Evolutionary conservation across 805 yeast genomes (phyloP).

Genomic region (Hanseniaspora singularis): DNA sequence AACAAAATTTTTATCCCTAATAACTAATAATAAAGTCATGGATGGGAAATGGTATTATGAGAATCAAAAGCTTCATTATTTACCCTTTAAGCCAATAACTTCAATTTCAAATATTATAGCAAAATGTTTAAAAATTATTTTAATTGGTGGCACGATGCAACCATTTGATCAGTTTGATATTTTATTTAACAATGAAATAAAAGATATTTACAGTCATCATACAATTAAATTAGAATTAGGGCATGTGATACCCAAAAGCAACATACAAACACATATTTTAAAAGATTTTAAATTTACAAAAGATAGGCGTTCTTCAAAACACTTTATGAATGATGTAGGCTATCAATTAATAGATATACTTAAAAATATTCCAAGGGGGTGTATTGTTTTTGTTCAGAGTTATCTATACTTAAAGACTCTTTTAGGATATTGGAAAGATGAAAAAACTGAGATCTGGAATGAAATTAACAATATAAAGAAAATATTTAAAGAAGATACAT

Average conservation of each 20-base stretch:
- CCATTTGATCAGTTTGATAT: slow-evolving; percentile 56
- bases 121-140: slow-evolving; percentile 52
- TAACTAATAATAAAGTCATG: slow-evolving; percentile 10
- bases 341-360: slow-evolving; percentile 34
- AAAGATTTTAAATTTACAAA: slow-evolving; percentile 53
- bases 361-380: slow-evolving; percentile 51
- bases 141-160: slow-evolving; percentile 95
- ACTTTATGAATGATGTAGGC: slow-evolving; percentile 43
- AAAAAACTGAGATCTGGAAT: slow-evolving; percentile 23
- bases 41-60: slow-evolving; percentile 69
- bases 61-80: slow-evolving; percentile 41
- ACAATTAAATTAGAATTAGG: slow-evolving; percentile 58
- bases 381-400: slow-evolving; percentile 77
- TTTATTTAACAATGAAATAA: slow-evolving; percentile 30
- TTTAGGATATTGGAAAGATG: slow-evolving; percentile 39
- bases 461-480: slow-evolving; percentile 33
- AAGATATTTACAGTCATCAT: slow-evolving; percentile 34
- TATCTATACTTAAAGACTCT: slow-evolving; percentile 56
- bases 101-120: slow-evolving; percentile 55
- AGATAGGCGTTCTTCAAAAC: slow-evolving; percentile 40
- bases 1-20: slow-evolving; percentile 42
- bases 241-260: slow-evolving; percentile 66
- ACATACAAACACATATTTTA: slow-evolving; percentile 38
- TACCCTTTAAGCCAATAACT: slow-evolving; percentile 68
- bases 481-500: slow-evolving; percentile 46